Conservation (phyloP, 352 stramenopile species). For the Pythium folliculosum region DNA sequence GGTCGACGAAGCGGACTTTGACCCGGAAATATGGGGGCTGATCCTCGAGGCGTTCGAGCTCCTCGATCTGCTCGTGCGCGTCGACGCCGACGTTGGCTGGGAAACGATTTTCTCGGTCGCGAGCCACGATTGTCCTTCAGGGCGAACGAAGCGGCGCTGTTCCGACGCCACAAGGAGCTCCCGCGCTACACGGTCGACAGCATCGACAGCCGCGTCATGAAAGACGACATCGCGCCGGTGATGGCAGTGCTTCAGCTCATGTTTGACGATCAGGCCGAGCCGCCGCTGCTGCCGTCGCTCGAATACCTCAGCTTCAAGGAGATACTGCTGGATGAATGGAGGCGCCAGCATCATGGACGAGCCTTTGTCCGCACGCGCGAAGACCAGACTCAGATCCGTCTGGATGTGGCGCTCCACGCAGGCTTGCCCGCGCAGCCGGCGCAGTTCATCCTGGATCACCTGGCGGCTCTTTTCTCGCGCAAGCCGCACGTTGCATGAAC, state of each 20-base stretch:
- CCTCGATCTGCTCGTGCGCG: conserved; percentile 9
- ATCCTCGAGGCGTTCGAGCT: conserved; percentile 8
- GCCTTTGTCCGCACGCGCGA: not conserved
- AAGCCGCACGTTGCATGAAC: too few species aligned
- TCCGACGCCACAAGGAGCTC: not conserved
- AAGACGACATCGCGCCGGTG: not conserved
- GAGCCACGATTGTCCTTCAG: not conserved
- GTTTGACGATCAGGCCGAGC: not conserved
- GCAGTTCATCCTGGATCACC: not conserved
- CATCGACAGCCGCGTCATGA: not conserved
- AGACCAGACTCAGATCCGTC: not conserved
- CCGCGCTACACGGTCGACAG: not conserved
- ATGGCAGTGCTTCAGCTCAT: not conserved
- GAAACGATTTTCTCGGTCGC: not conserved
- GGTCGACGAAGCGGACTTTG: not conserved
- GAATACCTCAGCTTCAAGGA: not conserved
- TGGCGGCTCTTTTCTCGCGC: not conserved
- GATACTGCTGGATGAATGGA: not conserved
- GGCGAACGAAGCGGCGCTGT: not conserved
- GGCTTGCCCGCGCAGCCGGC: not conserved
- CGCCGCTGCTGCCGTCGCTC: not conserved
- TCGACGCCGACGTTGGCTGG: not conserved
- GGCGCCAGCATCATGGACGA: not conserved
- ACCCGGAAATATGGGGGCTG: not conserved
- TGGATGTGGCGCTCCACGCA: not conserved